Conservation (phyloP, 108 stramenopile genomes). For the Nitzschia palea region DNA sequence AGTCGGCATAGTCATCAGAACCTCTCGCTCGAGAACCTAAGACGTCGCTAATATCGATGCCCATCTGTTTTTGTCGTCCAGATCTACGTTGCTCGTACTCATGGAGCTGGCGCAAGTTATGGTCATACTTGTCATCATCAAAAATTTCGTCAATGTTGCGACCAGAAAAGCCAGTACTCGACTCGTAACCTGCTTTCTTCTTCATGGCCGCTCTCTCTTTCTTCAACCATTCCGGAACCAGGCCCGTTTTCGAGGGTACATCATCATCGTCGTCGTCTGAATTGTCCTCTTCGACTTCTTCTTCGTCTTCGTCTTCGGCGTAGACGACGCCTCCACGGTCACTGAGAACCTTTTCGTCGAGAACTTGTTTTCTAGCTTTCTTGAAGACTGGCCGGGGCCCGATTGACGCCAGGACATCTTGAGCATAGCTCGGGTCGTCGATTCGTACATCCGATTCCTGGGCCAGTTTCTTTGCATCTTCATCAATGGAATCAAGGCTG, state of each 20-base stretch:
- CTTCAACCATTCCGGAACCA: constrained; percentile 55
- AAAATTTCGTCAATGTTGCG: constrained; percentile 28
- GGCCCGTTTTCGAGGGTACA: constrained; percentile 7
- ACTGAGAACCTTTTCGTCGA: constrained; percentile 38
- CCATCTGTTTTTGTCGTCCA: constrained; percentile 27
- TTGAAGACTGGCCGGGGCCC: constrained; percentile 32
- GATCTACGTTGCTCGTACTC: constrained; percentile 43
- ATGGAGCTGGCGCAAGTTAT: constrained; percentile 39
- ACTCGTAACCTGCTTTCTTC: neutral
- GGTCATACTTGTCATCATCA: constrained; percentile 52
- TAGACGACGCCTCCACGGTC: constrained; percentile 23
- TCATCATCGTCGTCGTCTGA: constrained; percentile 16
- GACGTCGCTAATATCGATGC: constrained; percentile 45
- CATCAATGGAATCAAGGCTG: constrained; percentile 33
- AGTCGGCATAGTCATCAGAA: constrained; percentile 41
- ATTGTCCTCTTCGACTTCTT: constrained; percentile 14
- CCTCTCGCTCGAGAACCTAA: constrained; percentile 28
- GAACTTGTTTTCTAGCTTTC: constrained; percentile 8
- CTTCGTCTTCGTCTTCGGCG: constrained; percentile 22
- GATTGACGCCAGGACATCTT: constrained; percentile 28
- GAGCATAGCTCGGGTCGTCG: constrained; percentile 58
- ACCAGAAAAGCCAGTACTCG: constrained; percentile 22
- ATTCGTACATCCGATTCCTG: constrained; percentile 7
- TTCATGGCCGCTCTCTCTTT: constrained; percentile 45
- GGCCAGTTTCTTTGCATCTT: constrained; percentile 12